Evolutionary conservation across 169 alveolate genomes (phyloP), one percentile per base, ranked within the genome.

Genomic region (Eimeria necatrix): DNA sequence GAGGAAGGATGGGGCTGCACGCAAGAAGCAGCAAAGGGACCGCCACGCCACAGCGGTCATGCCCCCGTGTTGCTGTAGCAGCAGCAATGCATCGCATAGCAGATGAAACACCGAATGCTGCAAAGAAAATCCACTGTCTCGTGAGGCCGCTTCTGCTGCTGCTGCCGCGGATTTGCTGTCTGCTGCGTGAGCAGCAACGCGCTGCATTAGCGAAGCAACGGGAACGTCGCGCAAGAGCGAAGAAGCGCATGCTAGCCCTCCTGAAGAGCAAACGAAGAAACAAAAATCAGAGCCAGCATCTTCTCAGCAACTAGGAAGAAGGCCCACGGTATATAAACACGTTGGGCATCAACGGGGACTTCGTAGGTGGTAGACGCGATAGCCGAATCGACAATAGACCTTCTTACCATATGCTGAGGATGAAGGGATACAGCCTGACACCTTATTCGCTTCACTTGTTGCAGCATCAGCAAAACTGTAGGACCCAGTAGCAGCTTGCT

Each of bases 11-110:
- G 92, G 80, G 18, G 92, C 53, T 7, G 61, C 92, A 4, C 80
- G 92, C 81, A 85, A 49, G 61, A 85, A 85, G 26, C 81, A 85
- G 81, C 92, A 85, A 85, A 85, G 56, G 4, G 92, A 85, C 6
- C 70, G 76, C 92, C 92, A 85, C n/a, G 80, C 92, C 61, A 85
- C 92, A 4, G 92, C 92, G 61, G 92, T 85, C 92, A 85, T 85
- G n/a, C 73, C 92, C 51, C 92, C 92, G 76, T 85, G 76, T 10
- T 85, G 81, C 49, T 85, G 92, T 78, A 85, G 80, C 64, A 85
- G 52, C 41, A 60, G 64, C 48, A 85, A 71, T 53, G 80, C 92
- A 60, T 85, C 92, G 92, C 92, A 85, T 60, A 85, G 92, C 80
- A 85, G 51, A 60, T 85, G 76, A 46, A 85, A 85, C 9, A 85